Conservation (phyloP, 306 rosid genomes). For the Fagus crenata region DNA sequence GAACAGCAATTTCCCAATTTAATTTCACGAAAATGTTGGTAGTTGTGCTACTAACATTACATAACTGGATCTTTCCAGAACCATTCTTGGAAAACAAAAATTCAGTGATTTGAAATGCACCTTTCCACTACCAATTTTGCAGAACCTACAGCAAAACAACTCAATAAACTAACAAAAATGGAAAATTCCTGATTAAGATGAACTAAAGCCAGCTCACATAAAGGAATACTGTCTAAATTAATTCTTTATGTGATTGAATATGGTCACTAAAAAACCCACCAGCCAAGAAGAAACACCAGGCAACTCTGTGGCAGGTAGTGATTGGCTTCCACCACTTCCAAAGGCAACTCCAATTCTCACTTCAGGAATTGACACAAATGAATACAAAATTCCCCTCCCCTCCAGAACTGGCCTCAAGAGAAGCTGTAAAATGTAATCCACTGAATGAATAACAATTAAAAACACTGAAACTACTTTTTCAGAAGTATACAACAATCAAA, state of each 20-base stretch:
- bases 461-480: slow-evolving; percentile 8
- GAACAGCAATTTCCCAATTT: too few relatives aligned
- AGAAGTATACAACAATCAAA: slow-evolving; percentile 12
- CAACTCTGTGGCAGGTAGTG: slow-evolving; percentile 92
- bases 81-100: background rate
- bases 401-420: slow-evolving; percentile 70
- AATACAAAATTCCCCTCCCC: slow-evolving; percentile 79
- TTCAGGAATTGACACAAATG: slow-evolving; percentile 81
- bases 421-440: slow-evolving; percentile 60
- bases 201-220: slow-evolving; percentile 10
- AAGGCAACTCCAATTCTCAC: slow-evolving; percentile 93
- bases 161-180: background rate
- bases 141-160: slow-evolving; percentile 5
- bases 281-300: slow-evolving; percentile 96
- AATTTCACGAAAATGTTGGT: background rate
- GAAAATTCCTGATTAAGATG: background rate
- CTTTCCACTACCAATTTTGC: background rate
- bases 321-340: slow-evolving; percentile 97
- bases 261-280: slow-evolving; percentile 45
- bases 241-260: slow-evolving; percentile 5
- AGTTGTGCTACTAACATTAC: background rate
- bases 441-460: slow-evolving; percentile 20
- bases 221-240: slow-evolving; percentile 1
- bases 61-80: slow-evolving; percentile 1
- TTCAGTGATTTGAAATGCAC: background rate